Evolutionary conservation across 352 stramenopile genomes (phyloP).

Genomic region (Phytophthora quininea): DNA sequence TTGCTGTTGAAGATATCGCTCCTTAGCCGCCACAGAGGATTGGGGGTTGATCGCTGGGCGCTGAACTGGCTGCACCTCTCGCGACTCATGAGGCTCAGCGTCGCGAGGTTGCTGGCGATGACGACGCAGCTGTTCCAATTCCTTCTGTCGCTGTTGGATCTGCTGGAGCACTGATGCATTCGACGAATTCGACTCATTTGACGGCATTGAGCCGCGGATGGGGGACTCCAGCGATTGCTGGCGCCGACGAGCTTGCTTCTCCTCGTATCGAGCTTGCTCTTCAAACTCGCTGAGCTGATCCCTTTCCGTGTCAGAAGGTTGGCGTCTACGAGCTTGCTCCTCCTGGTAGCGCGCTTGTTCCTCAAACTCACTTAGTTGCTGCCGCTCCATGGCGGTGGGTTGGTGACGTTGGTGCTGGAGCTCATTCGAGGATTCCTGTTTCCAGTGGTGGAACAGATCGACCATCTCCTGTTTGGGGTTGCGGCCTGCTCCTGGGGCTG

Average conservation of each 20-base stretch:
- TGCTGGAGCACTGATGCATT: conserved; percentile 30
- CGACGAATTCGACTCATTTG: conserved; percentile 6
- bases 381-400: conserved; percentile 18
- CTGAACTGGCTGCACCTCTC: conserved; percentile 18
- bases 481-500: conserved; percentile 15
- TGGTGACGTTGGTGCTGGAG: conserved; percentile 24
- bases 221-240: conserved; percentile 26
- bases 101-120: conserved; percentile 32
- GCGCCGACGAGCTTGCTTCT: conserved; percentile 33
- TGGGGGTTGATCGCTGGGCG: conserved; percentile 18
- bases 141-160: conserved; percentile 40
- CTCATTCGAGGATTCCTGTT: conserved; percentile 39
- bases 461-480: conserved; percentile 40
- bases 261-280: conserved; percentile 34
- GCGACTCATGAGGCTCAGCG: conserved; percentile 27
- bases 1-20: conserved; percentile 45
- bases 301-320: conserved; percentile 15
- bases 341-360: conserved; percentile 35
- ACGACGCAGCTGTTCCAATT: conserved; percentile 28
- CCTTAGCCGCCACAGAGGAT: conserved; percentile 34
- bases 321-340: conserved; percentile 23
- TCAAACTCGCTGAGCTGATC: conserved; percentile 35
- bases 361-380: conserved; percentile 35
- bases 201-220: conserved; percentile 12
- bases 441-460: conserved; percentile 39